Base-by-base conservation (phyloP, 2,329 filamentous ascomycete genomes). In the Fusarium haematococcum region DNA sequence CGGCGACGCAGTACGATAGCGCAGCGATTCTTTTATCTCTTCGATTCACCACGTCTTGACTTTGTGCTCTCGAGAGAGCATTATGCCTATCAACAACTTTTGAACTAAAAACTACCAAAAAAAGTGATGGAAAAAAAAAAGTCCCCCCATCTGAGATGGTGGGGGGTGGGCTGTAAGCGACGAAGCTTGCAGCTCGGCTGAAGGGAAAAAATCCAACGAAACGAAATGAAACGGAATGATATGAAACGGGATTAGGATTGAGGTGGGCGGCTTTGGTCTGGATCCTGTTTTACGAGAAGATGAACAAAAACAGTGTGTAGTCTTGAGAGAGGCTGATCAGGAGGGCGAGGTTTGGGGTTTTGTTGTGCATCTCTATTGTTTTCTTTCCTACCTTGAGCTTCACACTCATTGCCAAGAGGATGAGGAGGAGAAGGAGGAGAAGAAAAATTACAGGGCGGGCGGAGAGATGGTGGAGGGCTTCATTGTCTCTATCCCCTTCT, bases 261-360 rank as follows among this genome's bases (percentile, higher is more conserved):
- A 76, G 74, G 75, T 75, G 75, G 75, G 75, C 75, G 70, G 61
- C 74, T 77, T 78, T 72, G 65, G 75, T 77, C 75, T 77, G 73
- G 75, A 77, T 77, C 75, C 75, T 76, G 73, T 74, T 50, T 52
- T n/a, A 64, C 68, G 67, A 57, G n/a, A 33, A 57, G 32, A 32
- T 18, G 25, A 52, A 23, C 50, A 52, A 57, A 64, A 54, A 70
- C 63, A 67, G 67, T 57, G 48, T 65, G 45, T 69, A 68, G 63
- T 64, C 61, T 52, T 73, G 63, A 63, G 60, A 60, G 59, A 56
- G 52, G 52, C 52, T 52, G 64, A 48, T 45, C 69, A 69, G 74
- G 74, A 52, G 48, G 9, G 65, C 69, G 65, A 76, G 64, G 52
- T 54, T 65, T 63, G 52, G 39, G 69, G 61, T 41, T 66, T 67